Base-by-base conservation (phyloP, 805 yeast species). In the Vanderwaltozyma yarrowii region DNA sequence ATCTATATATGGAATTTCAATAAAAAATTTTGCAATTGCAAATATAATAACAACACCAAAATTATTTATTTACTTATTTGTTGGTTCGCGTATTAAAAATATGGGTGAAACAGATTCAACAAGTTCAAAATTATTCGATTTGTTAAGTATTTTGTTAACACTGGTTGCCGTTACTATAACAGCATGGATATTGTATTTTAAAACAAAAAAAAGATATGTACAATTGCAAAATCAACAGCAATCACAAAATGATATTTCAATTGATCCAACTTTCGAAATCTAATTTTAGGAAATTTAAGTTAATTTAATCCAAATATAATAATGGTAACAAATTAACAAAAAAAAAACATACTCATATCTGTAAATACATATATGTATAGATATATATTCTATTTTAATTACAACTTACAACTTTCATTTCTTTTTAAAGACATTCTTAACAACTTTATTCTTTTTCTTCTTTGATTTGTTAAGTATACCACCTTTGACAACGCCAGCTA, bases 41-140 rank as follows among this genome's bases (percentile, higher is more conserved):
- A 79, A 87, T 18, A 45, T 76, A 0, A 56, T 85, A 25, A 76
- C 94, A 2, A 75, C 94, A 0, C 97, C 97, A 7, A 92, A 88
- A 54, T 63, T 80, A 43, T 54, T 83, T n/a, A 64, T 84, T 36
- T 83, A 80, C 49, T 62, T 85, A 10, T 87, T 84, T 52, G 72
- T 85, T 26, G 96, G 96, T 5, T 70, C 76, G 36, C 77, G 84
- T 40, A 54, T 88, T 26, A 82, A 77, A 41, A 73, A 73, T 32
- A 63, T 88, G 36, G 89, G 92, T 2, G 74, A 74, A 37, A 60
- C 70, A 3, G 70, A 71, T 27, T 72, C 77, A 28, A 43, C 65
- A 3, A 51, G 67, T 1, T 64, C 79, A 2, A 72, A 72, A 50
- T 31, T 79, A n/a, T 63, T 81, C 8, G 89, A 86, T 54, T 37